Conservation (phyloP, 148 eudicot genomes). For the Camellia japonica region DNA sequence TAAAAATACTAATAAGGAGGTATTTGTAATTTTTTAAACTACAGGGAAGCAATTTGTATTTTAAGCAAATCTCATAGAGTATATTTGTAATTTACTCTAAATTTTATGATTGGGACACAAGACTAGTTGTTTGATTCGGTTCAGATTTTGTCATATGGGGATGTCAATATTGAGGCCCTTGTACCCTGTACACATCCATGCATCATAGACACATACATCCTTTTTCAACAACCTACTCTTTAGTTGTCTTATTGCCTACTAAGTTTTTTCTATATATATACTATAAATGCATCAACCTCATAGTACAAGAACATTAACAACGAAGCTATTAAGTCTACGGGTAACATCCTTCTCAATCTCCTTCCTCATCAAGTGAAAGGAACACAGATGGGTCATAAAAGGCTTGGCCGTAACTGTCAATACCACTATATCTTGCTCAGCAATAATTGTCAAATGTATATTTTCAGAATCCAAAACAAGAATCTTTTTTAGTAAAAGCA, state of each 20-base stretch:
- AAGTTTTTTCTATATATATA: not conserved
- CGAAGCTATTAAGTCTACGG: not conserved
- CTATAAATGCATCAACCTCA: not conserved
- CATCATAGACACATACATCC: not conserved
- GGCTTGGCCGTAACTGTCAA: not conserved
- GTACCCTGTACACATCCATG: not conserved
- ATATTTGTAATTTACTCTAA: too few relatives aligned
- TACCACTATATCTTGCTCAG: not conserved
- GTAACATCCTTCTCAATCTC: not conserved
- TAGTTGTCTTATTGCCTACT: not conserved
- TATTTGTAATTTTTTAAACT: too few relatives aligned
- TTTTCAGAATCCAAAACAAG: not conserved
- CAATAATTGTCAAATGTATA: not conserved
- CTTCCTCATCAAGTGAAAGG: not conserved
- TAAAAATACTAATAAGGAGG: too few relatives aligned
- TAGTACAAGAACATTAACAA: not conserved
- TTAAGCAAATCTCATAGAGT: too few relatives aligned
- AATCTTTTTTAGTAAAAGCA: not conserved
- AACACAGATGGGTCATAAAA: not conserved
- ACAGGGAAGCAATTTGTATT: too few relatives aligned
- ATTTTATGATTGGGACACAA: too few relatives aligned
- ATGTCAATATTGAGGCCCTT: not conserved
- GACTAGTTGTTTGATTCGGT: too few relatives aligned
- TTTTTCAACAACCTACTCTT: not conserved
- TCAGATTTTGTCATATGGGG: not conserved